Percentiles rank a stretch among this genome's conserved stretches.
phyloP scores from a whole-genome alignment of 2,329 filamentous ascomycete genomes.

The Fusarium buharicum region DNA sequence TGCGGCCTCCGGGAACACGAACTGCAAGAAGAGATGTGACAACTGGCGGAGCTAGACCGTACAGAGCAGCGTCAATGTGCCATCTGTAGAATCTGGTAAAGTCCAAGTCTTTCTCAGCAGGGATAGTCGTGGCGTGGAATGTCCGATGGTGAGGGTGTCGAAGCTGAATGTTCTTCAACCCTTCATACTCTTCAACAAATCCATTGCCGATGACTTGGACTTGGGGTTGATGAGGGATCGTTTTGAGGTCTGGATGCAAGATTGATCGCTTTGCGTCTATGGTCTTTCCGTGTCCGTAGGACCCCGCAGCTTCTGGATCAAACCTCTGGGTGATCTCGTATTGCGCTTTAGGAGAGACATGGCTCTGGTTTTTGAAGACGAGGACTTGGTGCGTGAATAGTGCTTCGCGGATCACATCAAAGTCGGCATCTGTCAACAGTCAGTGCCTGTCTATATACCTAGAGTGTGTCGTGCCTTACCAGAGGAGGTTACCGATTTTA shows the following conservation, averaged over 20 bases:
- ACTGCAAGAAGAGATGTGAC: slow-evolving; percentile 80
- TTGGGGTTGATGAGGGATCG: slow-evolving; percentile 81
- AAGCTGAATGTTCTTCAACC: slow-evolving; percentile 73
- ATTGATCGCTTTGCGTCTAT: slow-evolving; percentile 72
- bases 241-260: slow-evolving; percentile 82
- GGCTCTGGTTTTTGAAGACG: slow-evolving; percentile 74
- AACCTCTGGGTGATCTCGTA: slow-evolving; percentile 79
- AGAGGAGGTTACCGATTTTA: slow-evolving; percentile 69
- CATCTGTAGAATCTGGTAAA: slow-evolving; percentile 75
- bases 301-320: slow-evolving; percentile 70
- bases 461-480: slow-evolving; percentile 52
- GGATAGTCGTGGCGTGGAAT: slow-evolving; percentile 75
- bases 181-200: slow-evolving; percentile 74
- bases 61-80: slow-evolving; percentile 84
- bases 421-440: slow-evolving; percentile 66
- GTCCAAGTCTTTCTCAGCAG: slow-evolving; percentile 61
- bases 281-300: slow-evolving; percentile 81
- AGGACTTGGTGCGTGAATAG: slow-evolving; percentile 76
- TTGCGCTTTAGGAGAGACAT: slow-evolving; percentile 74
- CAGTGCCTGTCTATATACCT: slow-evolving; percentile 19
- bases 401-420: slow-evolving; percentile 69
- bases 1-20: slow-evolving; percentile 72
- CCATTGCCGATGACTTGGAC: slow-evolving; percentile 82
- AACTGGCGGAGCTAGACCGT: slow-evolving; percentile 77
- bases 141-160: slow-evolving; percentile 81